Conservation (phyloP, 2,329 filamentous ascomycete species). For the Microcyclosporella mali region DNA sequence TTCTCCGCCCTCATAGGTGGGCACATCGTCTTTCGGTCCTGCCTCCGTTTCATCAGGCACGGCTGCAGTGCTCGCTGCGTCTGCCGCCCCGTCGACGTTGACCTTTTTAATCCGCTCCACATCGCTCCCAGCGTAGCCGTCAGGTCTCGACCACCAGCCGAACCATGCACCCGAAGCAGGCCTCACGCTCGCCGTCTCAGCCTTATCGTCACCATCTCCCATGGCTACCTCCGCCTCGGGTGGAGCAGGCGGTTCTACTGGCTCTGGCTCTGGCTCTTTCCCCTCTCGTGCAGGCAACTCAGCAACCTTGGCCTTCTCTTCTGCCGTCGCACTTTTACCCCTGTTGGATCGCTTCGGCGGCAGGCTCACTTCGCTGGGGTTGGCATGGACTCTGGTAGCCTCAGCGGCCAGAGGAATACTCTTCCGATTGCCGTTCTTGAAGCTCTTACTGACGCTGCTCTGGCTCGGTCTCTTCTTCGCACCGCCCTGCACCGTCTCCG, state of each 20-base stretch:
- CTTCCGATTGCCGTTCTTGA: slow-evolving; percentile 41
- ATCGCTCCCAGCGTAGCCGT: slow-evolving; percentile 36
- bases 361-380: slow-evolving; percentile 26
- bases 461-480: slow-evolving; percentile 24
- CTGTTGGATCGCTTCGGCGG: slow-evolving; percentile 25
- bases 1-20: slow-evolving; percentile 2
- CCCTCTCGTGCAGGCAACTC: slow-evolving; percentile 11
- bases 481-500: slow-evolving; percentile 28
- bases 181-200: slow-evolving; percentile 18
- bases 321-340: slow-evolving; percentile 10
- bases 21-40: slow-evolving; percentile 6
- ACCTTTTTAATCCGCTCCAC: slow-evolving; percentile 29
- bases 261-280: slow-evolving; percentile 14
- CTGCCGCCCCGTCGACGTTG: slow-evolving; percentile 24
- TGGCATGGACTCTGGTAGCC: slow-evolving; percentile 43
- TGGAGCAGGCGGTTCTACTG: slow-evolving; percentile 39
- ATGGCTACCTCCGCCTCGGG: slow-evolving; percentile 39
- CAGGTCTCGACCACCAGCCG: slow-evolving; percentile 47
- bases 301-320: slow-evolving; percentile 21
- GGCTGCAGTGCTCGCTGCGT: slow-evolving; percentile 38
- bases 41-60: slow-evolving; percentile 22
- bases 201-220: slow-evolving; percentile 19
- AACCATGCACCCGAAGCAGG: slow-evolving; percentile 35
- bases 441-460: slow-evolving; percentile 33
- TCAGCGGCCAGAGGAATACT: slow-evolving; percentile 40